Conservation (phyloP, 2,329 filamentous ascomycete species). For the Pyricularia pennisetigena region DNA sequence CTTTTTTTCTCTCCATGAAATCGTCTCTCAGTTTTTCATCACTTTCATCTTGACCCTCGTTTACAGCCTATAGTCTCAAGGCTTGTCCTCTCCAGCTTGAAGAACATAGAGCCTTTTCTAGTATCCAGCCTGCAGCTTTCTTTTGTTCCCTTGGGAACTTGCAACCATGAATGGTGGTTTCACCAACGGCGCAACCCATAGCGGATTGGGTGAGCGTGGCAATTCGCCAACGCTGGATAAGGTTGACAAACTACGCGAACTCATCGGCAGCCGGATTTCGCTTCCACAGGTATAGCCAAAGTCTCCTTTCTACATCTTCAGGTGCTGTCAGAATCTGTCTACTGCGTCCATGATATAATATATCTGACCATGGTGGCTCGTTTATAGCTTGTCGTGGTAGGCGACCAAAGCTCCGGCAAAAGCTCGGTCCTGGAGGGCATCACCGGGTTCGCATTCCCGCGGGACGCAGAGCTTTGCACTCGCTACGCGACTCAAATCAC, state of each 20-base stretch:
- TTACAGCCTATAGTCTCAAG: neutral
- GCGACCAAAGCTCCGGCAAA: constrained; percentile 80
- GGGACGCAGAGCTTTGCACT: constrained; percentile 33
- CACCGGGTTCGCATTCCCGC: constrained; percentile 37
- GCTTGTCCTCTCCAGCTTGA: too few relatives aligned
- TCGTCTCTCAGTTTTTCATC: too few relatives aligned
- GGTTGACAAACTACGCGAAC: constrained; percentile 17
- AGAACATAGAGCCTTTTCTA: too few relatives aligned
- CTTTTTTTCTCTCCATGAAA: too few relatives aligned
- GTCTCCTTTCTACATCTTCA: neutral
- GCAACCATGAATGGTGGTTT: neutral
- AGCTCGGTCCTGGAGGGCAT: constrained; percentile 69
- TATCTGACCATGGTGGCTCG: neutral
- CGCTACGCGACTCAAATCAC: constrained; percentile 38
- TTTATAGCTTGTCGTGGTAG: constrained; percentile 69
- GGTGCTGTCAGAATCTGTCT: too few relatives aligned
- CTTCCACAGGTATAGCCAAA: constrained; percentile 13
- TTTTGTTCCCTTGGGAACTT: neutral
- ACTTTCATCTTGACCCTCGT: neutral
- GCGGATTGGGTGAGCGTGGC: neutral
- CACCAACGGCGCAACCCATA: neutral
- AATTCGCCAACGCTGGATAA: constrained; percentile 15
- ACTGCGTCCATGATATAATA: too few relatives aligned
- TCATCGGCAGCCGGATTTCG: constrained; percentile 15
- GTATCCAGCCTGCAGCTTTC: too few relatives aligned